Evolutionary conservation across 441 rosid genomes (phyloP), one percentile per base, ranked within the genome.

Genomic region (Bocquillonia castaneifolia): DNA sequence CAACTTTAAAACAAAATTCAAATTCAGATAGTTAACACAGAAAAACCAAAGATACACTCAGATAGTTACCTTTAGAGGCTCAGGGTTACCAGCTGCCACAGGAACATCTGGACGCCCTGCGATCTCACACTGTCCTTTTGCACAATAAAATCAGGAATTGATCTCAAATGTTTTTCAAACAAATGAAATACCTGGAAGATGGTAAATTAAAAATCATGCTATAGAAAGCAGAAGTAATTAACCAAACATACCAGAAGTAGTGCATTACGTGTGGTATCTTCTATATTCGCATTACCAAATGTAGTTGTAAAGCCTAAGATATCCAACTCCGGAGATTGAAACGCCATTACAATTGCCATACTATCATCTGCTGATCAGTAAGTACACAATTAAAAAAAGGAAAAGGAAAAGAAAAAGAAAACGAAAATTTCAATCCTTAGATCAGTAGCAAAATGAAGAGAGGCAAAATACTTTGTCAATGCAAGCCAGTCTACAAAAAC

Each of bases 281-380:
- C 80, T 10, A 91, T 83, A 20, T 78, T 32, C 56, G 85, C 93
- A 77, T 91, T 93, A 63, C 97, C 98, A 78, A 93, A 93, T 66
- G 86, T 67, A 31, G 98, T 91, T 2, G 97, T 93, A 76, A 93
- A 55, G 28, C 98, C 97, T 72, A 93, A 51, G 59, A 93, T 77
- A 52, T 93, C 97, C 71, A 85, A 36, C 75, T 82, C 83, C 0
- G 88, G 93, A 70, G 87, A 78, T 68, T 93, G 92, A 73, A 93
- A 93, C 28, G 97, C 98, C 98, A 93, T 93, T 64, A 93, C 66
- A 66, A 93, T 85, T 59, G 97, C 91, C 90, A 91, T 93, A 81
- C 84, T 84, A 77, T 93, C 98, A 82, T 93, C 98, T 91, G 82
- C 37, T 14, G 62, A 70, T 44, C 70, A 66, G 28, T 23, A 14